Percentiles rank a stretch among this genome's conserved stretches.
Evolutionary conservation across 208 protist genomes (phyloP).

Genomic region (Leishmania lainsoni): DNA sequence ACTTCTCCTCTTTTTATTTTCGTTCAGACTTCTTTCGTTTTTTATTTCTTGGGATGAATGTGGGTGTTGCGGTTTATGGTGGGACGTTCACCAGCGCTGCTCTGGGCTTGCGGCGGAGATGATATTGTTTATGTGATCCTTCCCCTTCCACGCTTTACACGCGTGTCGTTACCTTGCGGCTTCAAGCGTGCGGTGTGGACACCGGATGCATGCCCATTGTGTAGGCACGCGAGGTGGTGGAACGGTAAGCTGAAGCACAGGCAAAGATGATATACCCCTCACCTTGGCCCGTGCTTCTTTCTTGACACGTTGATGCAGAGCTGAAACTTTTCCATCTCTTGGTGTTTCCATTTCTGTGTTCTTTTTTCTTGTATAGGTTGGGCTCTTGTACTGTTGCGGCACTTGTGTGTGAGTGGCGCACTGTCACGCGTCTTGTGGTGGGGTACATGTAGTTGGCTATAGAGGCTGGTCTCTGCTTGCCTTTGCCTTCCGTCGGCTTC

Average conservation of each 20-base stretch:
- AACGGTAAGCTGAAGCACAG: not conserved
- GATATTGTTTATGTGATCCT: not conserved
- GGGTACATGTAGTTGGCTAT: not conserved
- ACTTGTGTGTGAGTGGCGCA: not conserved
- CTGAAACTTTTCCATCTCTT: not conserved
- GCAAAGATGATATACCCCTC: not conserved
- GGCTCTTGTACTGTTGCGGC: not conserved
- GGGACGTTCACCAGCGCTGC: not conserved
- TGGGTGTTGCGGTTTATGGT: not conserved
- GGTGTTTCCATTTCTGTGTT: not conserved
- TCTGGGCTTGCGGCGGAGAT: not conserved
- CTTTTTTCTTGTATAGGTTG: slow-evolving; percentile 14
- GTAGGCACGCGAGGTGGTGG: not conserved
- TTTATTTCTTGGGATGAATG: not conserved
- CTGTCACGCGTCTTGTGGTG: not conserved
- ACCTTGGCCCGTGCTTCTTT: not conserved
- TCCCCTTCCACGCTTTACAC: not conserved
- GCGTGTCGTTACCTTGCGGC: not conserved
- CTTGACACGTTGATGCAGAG: not conserved
- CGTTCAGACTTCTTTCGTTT: not conserved
- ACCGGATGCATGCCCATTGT: too few relatives aligned
- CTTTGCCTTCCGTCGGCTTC: not conserved
- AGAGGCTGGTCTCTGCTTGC: not conserved
- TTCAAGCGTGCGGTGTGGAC: not conserved
- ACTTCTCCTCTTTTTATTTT: slow-evolving; percentile 11